Conservation (phyloP, 2,329 filamentous ascomycete genomes). For the Microsporum ferrugineum region DNA sequence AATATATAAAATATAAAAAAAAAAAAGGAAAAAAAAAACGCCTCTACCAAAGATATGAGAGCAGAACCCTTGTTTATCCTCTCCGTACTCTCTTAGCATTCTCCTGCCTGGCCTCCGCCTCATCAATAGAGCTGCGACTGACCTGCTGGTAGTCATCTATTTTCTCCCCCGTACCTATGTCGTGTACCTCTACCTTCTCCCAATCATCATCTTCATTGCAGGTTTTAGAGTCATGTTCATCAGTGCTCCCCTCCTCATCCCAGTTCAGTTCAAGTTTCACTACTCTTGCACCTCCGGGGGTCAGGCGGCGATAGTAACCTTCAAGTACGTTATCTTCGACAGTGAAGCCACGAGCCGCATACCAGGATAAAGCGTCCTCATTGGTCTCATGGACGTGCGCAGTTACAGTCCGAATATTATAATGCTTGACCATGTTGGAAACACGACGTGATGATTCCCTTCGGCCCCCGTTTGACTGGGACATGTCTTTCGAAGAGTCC, state of each 20-base stretch:
- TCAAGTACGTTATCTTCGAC: slow-evolving; percentile 40
- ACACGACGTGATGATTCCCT: slow-evolving; percentile 11
- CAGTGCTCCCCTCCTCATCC: slow-evolving; percentile 16
- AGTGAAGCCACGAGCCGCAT: slow-evolving; percentile 46
- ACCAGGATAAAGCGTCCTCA: slow-evolving; percentile 49
- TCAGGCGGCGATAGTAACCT: slow-evolving; percentile 49
- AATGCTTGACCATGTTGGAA: slow-evolving; percentile 34
- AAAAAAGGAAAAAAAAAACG: background rate
- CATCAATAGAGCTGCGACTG: slow-evolving; percentile 12
- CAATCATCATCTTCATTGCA: slow-evolving; percentile 29
- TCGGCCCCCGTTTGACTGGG: slow-evolving; percentile 10
- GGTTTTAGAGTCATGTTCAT: background rate
- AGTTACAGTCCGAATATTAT: slow-evolving; percentile 43
- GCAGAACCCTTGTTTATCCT: background rate
- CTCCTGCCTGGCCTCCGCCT: background rate
- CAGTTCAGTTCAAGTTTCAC: slow-evolving; percentile 25
- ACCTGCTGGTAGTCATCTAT: slow-evolving; percentile 26
- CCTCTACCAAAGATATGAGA: background rate
- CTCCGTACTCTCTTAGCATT: background rate
- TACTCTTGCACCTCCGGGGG: slow-evolving; percentile 45
- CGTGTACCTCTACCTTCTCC: slow-evolving; percentile 32
- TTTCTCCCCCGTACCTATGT: slow-evolving; percentile 23
- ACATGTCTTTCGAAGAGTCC: slow-evolving; percentile 4
- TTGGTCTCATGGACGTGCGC: slow-evolving; percentile 57
- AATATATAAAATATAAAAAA: background rate